Base-by-base conservation (phyloP, 192 early-diverging fungal species). In the Coemansia sp. region DNA sequence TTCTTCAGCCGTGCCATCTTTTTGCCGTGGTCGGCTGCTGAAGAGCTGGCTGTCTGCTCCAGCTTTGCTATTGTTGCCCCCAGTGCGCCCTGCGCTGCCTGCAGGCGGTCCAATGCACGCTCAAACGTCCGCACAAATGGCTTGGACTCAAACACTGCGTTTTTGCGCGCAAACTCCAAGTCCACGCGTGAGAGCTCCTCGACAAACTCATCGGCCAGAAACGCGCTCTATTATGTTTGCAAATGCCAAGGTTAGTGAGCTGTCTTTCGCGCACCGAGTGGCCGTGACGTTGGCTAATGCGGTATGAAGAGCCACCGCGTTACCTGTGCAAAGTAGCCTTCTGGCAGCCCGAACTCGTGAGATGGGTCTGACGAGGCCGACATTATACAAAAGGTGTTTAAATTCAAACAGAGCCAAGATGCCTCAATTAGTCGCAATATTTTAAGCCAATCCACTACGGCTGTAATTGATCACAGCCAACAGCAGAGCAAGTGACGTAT, bases 101-200 rank as follows among this genome's bases (percentile, higher is more conserved):
- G 71, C n/a, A 99, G 85, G 59, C 95, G 91, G 50, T 94, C 90
- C 47, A 91, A 74, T 5, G 89, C 88, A 27, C 85, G 83, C 68
- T 99, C 95, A 75, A 96, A 97, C 16, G 87, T 90, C 32, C 93
- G 83, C 51, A 96, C 94, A 71, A 97, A 94, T 2, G 92, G 92
- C 65, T 93, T 92, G 43, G 94, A 89, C 77, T 98, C 93, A 49
- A 96, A 92, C 86, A 76, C 66, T 39, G 78, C 63, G 27, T 69
- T 81, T 35, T 74, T 71, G 51, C 83, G 78, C 14, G 77, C 74
- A 56, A 79, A 77, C 45, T 76, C 69, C 9, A 85, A 58, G 27
- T 84, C 68, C 45, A 68, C 82, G 24, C 62, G 75, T 58, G 85
- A 81, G 8, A 85, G 69, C 53, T 83, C 75, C 64, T 88, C 87